phyloP scores from a whole-genome alignment of 2,329 filamentous ascomycete species.

The Tolypocladium cylindrosporum region DNA sequence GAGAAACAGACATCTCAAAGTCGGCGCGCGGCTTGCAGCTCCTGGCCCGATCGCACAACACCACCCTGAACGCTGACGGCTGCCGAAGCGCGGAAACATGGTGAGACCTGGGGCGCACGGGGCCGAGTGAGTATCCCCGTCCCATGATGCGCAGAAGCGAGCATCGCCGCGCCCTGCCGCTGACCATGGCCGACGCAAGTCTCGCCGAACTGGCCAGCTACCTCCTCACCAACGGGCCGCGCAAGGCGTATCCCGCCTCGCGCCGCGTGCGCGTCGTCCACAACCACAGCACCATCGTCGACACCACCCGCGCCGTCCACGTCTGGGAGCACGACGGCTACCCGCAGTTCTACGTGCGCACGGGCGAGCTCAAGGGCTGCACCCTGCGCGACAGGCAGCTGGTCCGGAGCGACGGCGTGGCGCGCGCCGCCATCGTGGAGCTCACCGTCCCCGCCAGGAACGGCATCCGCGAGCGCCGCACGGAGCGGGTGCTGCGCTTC shows the following conservation, averaged over 20 bases:
- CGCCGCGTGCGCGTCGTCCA: slow-evolving; percentile 24
- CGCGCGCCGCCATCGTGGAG: slow-evolving; percentile 18
- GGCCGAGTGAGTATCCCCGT: slow-evolving; percentile 5
- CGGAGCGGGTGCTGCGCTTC: slow-evolving; percentile 28
- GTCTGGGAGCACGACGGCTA: slow-evolving; percentile 39
- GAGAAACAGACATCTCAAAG: background rate
- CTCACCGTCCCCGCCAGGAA: slow-evolving; percentile 16
- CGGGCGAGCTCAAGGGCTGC: slow-evolving; percentile 16
- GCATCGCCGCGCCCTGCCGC: background rate
- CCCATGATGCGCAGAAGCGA: background rate
- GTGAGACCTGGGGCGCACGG: slow-evolving; percentile 6
- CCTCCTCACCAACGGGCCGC: slow-evolving; percentile 16
- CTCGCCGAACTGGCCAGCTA: slow-evolving; percentile 16
- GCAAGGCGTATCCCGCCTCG: slow-evolving; percentile 11
- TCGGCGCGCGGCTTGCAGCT: background rate
- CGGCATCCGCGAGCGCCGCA: slow-evolving; percentile 12
- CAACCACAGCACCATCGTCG: slow-evolving; percentile 22
- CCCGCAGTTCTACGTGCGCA: slow-evolving; percentile 34
- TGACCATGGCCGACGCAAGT: slow-evolving; percentile 4
- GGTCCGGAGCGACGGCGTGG: slow-evolving; percentile 14
- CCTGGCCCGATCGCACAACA: background rate
- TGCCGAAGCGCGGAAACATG: background rate
- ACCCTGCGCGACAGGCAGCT: slow-evolving; percentile 14
- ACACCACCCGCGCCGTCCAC: slow-evolving; percentile 24
- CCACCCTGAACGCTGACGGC: background rate